Percentiles rank a stretch among this genome's conserved stretches.
These are phyloP conservation scores for Geranium incanum DNA, from an alignment of 441 rosid species.

Conservation along the genomic window DNA sequence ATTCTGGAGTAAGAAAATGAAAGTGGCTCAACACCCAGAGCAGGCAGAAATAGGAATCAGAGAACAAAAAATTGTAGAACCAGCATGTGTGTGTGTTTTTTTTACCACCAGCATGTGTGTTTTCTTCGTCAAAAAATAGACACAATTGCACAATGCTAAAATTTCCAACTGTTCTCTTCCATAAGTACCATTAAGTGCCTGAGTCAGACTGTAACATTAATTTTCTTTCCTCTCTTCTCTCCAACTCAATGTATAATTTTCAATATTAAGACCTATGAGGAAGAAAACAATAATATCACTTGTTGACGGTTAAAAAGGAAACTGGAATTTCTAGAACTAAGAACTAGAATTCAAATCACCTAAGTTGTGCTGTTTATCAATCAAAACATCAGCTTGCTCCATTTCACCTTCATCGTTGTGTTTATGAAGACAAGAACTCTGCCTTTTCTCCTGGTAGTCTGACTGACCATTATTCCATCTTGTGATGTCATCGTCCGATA, in stretches of 20 bases:
- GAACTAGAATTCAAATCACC: constrained; percentile 21
- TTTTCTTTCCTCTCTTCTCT: background rate
- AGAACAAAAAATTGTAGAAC: background rate
- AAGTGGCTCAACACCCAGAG: background rate
- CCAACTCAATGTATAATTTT: background rate
- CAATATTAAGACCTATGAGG: background rate
- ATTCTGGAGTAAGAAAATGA: constrained; percentile 1
- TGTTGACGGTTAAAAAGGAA: background rate
- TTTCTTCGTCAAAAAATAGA: background rate
- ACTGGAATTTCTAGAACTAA: background rate
- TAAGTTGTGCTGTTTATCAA: constrained; percentile 18
- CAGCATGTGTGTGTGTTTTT: background rate
- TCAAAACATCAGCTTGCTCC: constrained; percentile 22
- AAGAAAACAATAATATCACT: background rate
- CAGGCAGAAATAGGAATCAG: background rate
- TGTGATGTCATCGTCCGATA: constrained; percentile 25
- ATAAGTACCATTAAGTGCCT: background rate
- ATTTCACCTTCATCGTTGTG: constrained; percentile 6
- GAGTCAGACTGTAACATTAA: background rate
- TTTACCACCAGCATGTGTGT: background rate
- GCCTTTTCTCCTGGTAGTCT: constrained; percentile 18
- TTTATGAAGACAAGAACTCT: background rate
- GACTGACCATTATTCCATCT: constrained; percentile 20
- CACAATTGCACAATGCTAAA: background rate
- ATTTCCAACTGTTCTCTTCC: background rate